Base-by-base conservation (phyloP, 345 rosid species). In the Arabis hirsuta region DNA sequence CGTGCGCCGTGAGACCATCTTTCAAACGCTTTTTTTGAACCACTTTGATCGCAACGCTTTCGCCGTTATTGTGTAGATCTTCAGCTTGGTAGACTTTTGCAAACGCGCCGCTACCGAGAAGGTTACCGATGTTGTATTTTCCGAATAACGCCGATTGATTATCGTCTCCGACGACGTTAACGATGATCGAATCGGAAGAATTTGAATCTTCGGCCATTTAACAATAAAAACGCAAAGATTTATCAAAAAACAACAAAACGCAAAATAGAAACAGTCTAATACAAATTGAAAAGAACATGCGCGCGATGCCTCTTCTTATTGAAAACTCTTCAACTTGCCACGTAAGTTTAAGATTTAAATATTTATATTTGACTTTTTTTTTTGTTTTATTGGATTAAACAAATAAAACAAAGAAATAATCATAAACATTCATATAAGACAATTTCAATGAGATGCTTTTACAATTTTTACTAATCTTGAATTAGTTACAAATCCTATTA, bases 71-170 rank as follows among this genome's bases (percentile, higher is more conserved):
- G 1, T 68, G 55, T 6, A 88, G 41, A 67, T 85, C 73, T 36
- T 89, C 62, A 8, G 83, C 90, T 31, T 86, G 82, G 81, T 90
- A 88, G 43, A 90, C 97, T 73, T 90, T 90, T 0, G 84, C 95
- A 72, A 88, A 90, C 10, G 97, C 95, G 0, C 95, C 97, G 44
- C 70, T 57, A 0, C 95, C 97, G 36, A 90, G 80, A 2, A 88
- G 79, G 77, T 74, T 80, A 2, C 97, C 92, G 14, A 90, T 7
- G 46, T 88, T 90, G 80, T 90, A 90, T 32, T 84, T 88, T 0
- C 83, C 92, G 55, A 88, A 79, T n/a, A 90, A 11, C 3, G 77
- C 77, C 3, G 81, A 71, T 12, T 60, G 12, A 20, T 70, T 76
- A 16, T 76, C 76, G 46, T 76, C 80, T 48, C 80, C 80, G 67